Evolutionary conservation across 139 green algal genomes (phyloP).

Genomic region (Zygnema cylindricum): DNA sequence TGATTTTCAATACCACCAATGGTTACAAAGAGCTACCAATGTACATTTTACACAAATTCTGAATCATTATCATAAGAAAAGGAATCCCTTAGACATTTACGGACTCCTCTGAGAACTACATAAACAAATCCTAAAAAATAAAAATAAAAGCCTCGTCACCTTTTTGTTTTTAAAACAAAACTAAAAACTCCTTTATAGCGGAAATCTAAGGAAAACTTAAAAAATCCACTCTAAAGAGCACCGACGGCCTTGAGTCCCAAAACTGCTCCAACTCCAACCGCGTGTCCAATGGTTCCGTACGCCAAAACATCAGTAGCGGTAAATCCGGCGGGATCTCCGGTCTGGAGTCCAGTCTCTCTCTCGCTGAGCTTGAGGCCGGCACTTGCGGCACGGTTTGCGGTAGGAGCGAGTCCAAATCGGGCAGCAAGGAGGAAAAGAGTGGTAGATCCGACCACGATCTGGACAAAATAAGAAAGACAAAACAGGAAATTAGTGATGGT

Average conservation of each 20-base stretch:
- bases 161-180: too few relatives aligned
- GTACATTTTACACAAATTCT: too few relatives aligned
- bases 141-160: too few relatives aligned
- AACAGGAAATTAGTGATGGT: conserved; percentile 15
- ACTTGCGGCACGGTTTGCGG: conserved; percentile 77
- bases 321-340: conserved; percentile 85
- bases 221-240: conserved; percentile 43
- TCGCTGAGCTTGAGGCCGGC: conserved; percentile 81
- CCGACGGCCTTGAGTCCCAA: conserved; percentile 52
- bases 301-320: conserved; percentile 86
- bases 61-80: too few relatives aligned
- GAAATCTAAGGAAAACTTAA: too few relatives aligned
- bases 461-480: conserved; percentile 47
- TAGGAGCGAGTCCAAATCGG: conserved; percentile 90
- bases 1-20: too few relatives aligned
- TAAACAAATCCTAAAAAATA: too few relatives aligned
- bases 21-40: too few relatives aligned
- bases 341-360: conserved; percentile 68
- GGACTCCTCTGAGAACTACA: too few relatives aligned
- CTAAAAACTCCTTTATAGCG: too few relatives aligned
- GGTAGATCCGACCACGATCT: conserved; percentile 92
- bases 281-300: conserved; percentile 80
- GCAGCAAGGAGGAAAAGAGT: conserved; percentile 79
- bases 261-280: conserved; percentile 33
- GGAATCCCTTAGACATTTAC: too few relatives aligned